Base-by-base conservation (phyloP, 441 rosid genomes). In the Omphalea diandra region DNA sequence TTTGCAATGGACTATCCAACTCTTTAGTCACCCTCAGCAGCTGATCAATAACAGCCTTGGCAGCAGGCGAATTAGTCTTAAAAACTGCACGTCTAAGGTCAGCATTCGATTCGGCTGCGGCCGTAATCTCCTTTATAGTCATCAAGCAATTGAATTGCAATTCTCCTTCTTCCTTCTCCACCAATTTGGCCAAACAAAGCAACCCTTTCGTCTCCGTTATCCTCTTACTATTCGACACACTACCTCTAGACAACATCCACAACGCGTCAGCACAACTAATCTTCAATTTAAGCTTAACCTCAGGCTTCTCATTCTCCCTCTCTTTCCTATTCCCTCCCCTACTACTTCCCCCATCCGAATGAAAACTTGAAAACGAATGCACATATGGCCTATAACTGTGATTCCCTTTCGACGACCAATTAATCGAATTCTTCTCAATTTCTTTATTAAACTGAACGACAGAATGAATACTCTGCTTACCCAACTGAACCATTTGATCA, bases 11-110 rank as follows among this genome's bases (percentile, higher is more conserved):
- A 73, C 47, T 60, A 7, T 63, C 77, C 72, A 68, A 80, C 58
- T 76, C 83, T 46, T 71, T 66, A 58, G 82, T 71, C 53, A 88
- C 76, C 65, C 85, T 83, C 65, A 86, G 76, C 12, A 88, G 80
- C 75, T 88, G 91, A 57, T 86, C 89, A 46, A 88, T 40, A 63
- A 83, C 83, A 14, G 89, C 91, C 80, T 82, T 88, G 17, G 94
- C 91, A 61, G 90, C 85, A 10, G 89, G 91, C 20, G 81, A 81
- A 81, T 84, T 88, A 35, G 87, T 76, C 78, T 74, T 86, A 59
- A 88, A 88, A 54, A 84, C 87, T 1, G 84, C 79, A 18, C 86
- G 84, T 63, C 94, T 73, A 62, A 88, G 87, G 27, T 88, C 94
- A 15, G 85, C 36, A 60, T 83, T 76, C 15, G 46, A 71, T 65